Evolutionary conservation across 108 stramenopile genomes (phyloP).

Genomic region (Nitzschia sp.): DNA sequence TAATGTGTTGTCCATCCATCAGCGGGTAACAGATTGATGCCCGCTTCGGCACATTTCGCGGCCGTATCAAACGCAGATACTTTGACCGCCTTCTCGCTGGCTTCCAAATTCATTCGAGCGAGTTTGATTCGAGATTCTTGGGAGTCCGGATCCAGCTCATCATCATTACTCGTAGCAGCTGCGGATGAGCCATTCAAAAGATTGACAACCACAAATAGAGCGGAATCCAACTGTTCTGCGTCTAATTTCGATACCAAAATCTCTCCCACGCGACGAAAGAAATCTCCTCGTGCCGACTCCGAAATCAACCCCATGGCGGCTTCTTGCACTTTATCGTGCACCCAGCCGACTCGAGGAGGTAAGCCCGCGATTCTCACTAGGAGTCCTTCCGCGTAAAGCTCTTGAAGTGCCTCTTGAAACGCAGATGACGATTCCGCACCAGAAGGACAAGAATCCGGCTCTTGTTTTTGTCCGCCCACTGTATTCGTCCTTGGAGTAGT

Average conservation of each 20-base stretch:
- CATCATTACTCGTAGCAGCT: background rate
- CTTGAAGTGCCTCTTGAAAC: background rate
- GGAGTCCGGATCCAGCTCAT: background rate
- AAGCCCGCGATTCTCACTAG: background rate
- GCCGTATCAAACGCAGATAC: constrained; percentile 32
- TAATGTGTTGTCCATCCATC: constrained; percentile 9
- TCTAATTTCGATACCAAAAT: constrained; percentile 9
- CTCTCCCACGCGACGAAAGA: background rate
- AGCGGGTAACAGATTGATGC: constrained; percentile 11
- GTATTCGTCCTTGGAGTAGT: no score
- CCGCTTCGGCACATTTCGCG: constrained; percentile 15
- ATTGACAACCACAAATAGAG: constrained; percentile 20
- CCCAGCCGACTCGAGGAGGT: constrained; percentile 1
- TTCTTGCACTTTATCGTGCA: constrained; percentile 33
- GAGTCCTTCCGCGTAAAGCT: background rate
- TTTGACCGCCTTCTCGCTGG: constrained; percentile 17
- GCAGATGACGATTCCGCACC: no score
- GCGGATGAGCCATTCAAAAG: constrained; percentile 8
- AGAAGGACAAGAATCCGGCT: no score
- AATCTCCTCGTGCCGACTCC: background rate
- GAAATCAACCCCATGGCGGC: constrained; percentile 22
- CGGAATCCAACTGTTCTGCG: constrained; percentile 2
- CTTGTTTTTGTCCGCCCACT: no score
- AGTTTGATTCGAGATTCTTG: background rate
- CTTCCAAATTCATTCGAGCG: constrained; percentile 27